Evolutionary conservation across 257 asterid genomes (phyloP).

Genomic region (Ballota nigra): DNA sequence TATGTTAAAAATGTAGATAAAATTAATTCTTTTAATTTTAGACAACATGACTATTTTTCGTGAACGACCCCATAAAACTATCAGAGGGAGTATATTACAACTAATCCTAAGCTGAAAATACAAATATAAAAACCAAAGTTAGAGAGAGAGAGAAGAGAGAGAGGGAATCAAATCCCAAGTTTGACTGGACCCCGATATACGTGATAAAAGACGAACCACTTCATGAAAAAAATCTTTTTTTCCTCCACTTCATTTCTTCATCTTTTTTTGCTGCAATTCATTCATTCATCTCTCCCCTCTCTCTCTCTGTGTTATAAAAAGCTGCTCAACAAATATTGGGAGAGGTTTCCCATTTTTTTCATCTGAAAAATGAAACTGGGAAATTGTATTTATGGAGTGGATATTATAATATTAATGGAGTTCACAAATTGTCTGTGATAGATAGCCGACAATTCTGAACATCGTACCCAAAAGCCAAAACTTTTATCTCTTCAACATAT

Average conservation of each 20-base stretch:
- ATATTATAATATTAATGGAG: slow-evolving; percentile 29
- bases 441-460: slow-evolving; percentile 89
- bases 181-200: slow-evolving; percentile 58
- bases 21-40: too few species aligned
- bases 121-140: not conserved
- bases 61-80: too few species aligned
- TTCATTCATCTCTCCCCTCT: not conserved
- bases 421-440: slow-evolving; percentile 61
- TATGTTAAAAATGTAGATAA: too few species aligned
- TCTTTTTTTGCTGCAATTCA: not conserved
- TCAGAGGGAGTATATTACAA: too few species aligned
- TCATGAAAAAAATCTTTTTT: slow-evolving; percentile 8
- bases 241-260: not conserved
- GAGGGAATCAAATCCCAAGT: slow-evolving; percentile 68
- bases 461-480: slow-evolving; percentile 56
- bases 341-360: too few species aligned
- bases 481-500: not conserved
- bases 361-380: not conserved
- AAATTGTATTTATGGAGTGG: not conserved
- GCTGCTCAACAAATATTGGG: not conserved
- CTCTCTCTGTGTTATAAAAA: not conserved
- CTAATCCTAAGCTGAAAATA: not conserved
- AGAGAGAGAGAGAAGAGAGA: not conserved
- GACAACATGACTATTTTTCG: too few species aligned
- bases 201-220: slow-evolving; percentile 26